These are phyloP conservation scores for Emmonsia crescens DNA, from an alignment of 2,329 filamentous ascomycete genomes.

Conservation along the genomic window DNA sequence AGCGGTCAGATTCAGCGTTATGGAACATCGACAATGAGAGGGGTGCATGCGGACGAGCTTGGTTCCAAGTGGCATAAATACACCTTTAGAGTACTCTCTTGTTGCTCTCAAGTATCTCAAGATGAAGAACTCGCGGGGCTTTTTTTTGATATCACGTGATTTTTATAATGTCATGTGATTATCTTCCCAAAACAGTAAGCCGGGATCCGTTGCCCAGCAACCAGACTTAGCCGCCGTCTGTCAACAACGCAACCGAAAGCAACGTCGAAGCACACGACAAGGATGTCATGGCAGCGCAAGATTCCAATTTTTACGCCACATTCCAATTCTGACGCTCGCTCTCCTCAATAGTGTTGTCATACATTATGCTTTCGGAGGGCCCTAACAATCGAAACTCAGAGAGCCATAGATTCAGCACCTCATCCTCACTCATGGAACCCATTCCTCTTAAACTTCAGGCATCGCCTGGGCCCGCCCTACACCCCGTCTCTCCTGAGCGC, in stretches of 20 bases:
- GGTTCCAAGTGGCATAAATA: background rate
- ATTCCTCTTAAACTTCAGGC: slow-evolving; percentile 14
- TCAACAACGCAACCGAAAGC: background rate
- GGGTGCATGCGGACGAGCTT: background rate
- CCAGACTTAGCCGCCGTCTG: background rate
- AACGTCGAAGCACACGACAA: background rate
- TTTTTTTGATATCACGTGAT: background rate
- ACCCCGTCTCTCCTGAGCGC: slow-evolving; percentile 38
- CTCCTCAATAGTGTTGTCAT: slow-evolving; percentile 1
- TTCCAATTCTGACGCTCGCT: background rate
- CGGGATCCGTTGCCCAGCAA: background rate
- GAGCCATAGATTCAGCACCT: background rate
- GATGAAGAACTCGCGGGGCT: too few relatives aligned
- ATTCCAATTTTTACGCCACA: background rate
- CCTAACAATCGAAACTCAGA: background rate
- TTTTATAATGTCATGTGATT: background rate
- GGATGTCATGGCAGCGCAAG: background rate
- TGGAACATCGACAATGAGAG: background rate
- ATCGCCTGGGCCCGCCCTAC: slow-evolving; percentile 26
- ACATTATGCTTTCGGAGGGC: background rate
- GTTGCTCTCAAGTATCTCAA: too few relatives aligned
- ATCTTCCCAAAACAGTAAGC: background rate
- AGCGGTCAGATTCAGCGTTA: background rate
- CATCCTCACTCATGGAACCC: slow-evolving; percentile 6
- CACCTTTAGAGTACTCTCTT: background rate